Evolutionary conservation across 345 rosid species (phyloP).

Genomic region (Gossypium anomalum): DNA sequence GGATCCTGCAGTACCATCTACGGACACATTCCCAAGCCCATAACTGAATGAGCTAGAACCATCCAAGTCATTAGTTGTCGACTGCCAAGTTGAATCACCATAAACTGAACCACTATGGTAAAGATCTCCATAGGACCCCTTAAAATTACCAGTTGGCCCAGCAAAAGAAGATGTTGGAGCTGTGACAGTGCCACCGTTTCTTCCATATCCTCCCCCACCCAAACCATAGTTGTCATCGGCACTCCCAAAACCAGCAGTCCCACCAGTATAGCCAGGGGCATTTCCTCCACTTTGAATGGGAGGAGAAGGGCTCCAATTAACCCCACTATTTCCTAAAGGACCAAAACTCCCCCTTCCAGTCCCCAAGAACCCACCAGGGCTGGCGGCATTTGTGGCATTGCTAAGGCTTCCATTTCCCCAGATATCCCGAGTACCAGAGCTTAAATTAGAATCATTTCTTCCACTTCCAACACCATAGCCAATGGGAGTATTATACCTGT

Average conservation of each 20-base stretch:
- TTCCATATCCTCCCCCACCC: constrained; percentile 49
- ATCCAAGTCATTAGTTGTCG: constrained; percentile 57
- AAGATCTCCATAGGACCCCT: constrained; percentile 60
- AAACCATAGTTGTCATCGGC: constrained; percentile 40
- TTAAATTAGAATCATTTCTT: constrained; percentile 54
- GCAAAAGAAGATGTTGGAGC: constrained; percentile 55
- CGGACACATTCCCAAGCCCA: constrained; percentile 55
- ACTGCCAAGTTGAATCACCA: constrained; percentile 75
- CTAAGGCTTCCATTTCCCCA: constrained; percentile 77
- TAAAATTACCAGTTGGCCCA: constrained; percentile 50
- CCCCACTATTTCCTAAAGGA: constrained; percentile 44
- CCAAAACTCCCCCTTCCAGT: constrained; percentile 57
- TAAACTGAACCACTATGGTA: constrained; percentile 60
- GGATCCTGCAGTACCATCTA: constrained; percentile 56
- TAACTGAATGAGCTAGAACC: constrained; percentile 60
- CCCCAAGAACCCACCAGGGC: constrained; percentile 41
- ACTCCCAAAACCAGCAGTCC: constrained; percentile 33
- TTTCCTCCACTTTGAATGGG: constrained; percentile 42
- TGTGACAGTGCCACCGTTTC: constrained; percentile 44
- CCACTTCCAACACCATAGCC: constrained; percentile 49
- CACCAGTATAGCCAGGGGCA: constrained; percentile 34
- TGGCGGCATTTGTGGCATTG: constrained; percentile 36
- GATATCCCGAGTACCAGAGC: constrained; percentile 51
- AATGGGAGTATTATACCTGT: constrained; percentile 63
- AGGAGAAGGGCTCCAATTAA: constrained; percentile 57